Evolutionary conservation across 257 asterid species (phyloP).

Genomic region (Anisodus tanguticus): DNA sequence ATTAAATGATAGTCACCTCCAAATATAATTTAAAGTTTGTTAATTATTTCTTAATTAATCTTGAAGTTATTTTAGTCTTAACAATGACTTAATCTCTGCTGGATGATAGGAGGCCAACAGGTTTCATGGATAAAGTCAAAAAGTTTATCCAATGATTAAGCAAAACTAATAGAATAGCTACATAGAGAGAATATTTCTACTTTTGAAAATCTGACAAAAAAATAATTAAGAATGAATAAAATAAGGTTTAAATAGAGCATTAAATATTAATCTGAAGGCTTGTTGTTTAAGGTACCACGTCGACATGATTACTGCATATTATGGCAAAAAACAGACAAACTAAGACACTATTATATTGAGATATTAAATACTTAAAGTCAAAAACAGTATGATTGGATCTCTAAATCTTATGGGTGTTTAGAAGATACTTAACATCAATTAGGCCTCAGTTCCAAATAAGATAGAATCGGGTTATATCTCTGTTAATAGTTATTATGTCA

Average conservation of each 20-base stretch:
- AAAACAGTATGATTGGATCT: conserved; percentile 19
- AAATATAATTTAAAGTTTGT: neutral
- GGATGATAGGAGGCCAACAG: conserved; percentile 16
- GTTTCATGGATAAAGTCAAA: conserved; percentile 4
- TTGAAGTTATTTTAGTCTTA: neutral
- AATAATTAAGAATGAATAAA: neutral
- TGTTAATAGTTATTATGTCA: no score
- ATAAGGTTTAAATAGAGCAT: neutral
- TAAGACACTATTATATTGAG: neutral
- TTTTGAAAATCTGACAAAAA: neutral
- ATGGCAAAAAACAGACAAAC: neutral
- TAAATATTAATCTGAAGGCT: neutral
- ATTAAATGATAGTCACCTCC: neutral
- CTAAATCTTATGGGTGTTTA: neutral
- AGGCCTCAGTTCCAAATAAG: neutral
- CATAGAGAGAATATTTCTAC: neutral
- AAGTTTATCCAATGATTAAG: neutral
- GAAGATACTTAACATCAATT: neutral
- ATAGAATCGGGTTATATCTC: neutral
- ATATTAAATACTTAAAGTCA: conserved; percentile 15
- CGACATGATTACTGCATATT: neutral
- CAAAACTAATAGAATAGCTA: neutral
- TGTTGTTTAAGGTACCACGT: neutral
- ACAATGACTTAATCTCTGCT: conserved; percentile 15
- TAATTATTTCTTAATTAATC: neutral